Base-by-base conservation (phyloP, 306 rosid genomes). In the Vigna radiata region DNA sequence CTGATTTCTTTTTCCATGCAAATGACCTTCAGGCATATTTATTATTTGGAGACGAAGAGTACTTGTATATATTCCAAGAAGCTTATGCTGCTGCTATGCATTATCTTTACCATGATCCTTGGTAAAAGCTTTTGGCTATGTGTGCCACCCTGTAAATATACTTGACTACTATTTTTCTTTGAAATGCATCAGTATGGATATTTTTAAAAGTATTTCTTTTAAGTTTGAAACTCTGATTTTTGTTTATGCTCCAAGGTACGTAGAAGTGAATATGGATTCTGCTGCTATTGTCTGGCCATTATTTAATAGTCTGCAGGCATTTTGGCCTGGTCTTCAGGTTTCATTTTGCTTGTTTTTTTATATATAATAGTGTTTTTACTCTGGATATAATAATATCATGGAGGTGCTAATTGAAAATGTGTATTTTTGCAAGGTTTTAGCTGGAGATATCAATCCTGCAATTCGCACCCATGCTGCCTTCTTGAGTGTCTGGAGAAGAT, bases 321-420 rank as follows among this genome's bases (percentile, higher is more conserved):
- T 94, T 86, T 94, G 98, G 98, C 98, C 98, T 5, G 98, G 98
- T 75, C 97, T 94, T 85, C 98, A 94, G 98, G 98, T 94, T 90
- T 80, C 58, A 18, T 31, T 64, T 52, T 76, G 47, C 47, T 61
- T 64, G 18, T 61, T 75, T 83, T 75, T 69, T 19, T 54, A 60
- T 48, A 61, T 41, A 43, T 37, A 13, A 67, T 76, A 60, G 23
- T 50, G 44, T 61, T 69, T 80, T 71, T 71, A 60, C 41, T 61
- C 23, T 79, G 79, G 81, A 53, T 78, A 67, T 44, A 77, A 39
- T 56, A 43, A 9, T 37, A 60, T 13, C 19, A 49, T 80, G 39
- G 56, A 58, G 67, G 73, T 44, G 86, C 73, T 76, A 73, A 69
- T 73, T 70, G 59, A 54, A 59, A 77, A 78, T 56, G 29, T 76